phyloP scores from a whole-genome alignment of 441 rosid species.

The Geranium incanum region DNA sequence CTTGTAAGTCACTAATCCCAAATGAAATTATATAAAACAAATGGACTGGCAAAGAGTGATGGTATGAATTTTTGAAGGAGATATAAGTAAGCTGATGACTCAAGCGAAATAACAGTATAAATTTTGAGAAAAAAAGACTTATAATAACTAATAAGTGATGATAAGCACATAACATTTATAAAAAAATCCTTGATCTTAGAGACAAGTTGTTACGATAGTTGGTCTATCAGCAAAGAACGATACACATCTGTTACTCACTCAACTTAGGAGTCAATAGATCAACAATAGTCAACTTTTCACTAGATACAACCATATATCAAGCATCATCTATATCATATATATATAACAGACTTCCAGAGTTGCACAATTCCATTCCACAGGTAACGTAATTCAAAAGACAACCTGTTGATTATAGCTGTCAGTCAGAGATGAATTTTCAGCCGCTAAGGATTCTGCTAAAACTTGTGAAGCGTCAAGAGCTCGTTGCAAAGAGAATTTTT shows the following conservation, averaged over 20 bases:
- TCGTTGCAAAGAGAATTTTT: slow-evolving; percentile 80
- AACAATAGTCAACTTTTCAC: neutral
- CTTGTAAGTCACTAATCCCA: neutral
- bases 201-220: neutral
- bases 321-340: neutral
- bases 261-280: neutral
- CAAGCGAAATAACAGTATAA: neutral
- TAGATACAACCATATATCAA: neutral
- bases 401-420: slow-evolving; percentile 90
- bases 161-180: neutral
- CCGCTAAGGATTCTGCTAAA: slow-evolving; percentile 76
- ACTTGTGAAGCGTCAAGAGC: slow-evolving; percentile 84
- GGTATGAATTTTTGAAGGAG: neutral
- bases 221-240: neutral
- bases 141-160: neutral
- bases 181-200: neutral
- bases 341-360: neutral
- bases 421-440: slow-evolving; percentile 81
- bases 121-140: neutral
- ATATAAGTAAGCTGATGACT: neutral
- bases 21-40: neutral
- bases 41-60: neutral
- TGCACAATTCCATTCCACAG: neutral
- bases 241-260: neutral
- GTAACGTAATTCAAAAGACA: slow-evolving; percentile 19